A percentile compares a stretch with the other conserved stretches of the same genome.
phyloP scores from a whole-genome alignment of 306 rosid species.

The Cicer chorassanicum region DNA sequence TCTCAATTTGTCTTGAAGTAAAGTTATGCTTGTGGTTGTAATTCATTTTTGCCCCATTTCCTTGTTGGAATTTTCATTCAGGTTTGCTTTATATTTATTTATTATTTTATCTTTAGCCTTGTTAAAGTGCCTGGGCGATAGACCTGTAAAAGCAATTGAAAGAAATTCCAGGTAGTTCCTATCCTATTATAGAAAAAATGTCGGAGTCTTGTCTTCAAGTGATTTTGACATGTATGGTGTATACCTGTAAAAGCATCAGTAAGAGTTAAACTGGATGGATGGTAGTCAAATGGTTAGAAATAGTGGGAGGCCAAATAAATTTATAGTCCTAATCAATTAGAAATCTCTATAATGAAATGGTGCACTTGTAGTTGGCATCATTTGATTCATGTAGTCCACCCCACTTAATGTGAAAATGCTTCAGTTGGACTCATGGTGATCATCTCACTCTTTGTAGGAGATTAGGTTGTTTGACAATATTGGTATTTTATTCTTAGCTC shows the following conservation, averaged over 20 bases:
- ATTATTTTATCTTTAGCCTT: too few species aligned
- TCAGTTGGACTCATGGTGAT: too few species aligned
- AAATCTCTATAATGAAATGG: too few species aligned
- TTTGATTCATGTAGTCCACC: too few species aligned
- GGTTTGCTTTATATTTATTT: background rate
- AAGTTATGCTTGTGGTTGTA: slow-evolving; percentile 3
- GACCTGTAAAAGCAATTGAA: too few species aligned
- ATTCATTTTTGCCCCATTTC: background rate
- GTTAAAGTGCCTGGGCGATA: too few species aligned
- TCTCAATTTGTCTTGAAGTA: background rate
- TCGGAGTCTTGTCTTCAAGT: background rate
- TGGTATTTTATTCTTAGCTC: slow-evolving; percentile 6
- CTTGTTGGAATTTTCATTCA: slow-evolving; percentile 10
- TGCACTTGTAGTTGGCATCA: too few species aligned
- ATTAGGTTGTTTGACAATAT: slow-evolving; percentile 14
- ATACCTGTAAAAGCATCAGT: background rate
- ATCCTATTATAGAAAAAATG: background rate
- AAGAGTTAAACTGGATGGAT: background rate
- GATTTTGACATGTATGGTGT: background rate
- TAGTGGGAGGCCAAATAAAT: background rate
- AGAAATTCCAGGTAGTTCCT: background rate
- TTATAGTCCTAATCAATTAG: background rate
- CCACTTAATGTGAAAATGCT: too few species aligned
- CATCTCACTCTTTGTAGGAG: background rate
- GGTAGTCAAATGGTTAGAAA: slow-evolving; percentile 11